A percentile compares a stretch with the other conserved stretches of the same genome.
These are phyloP conservation scores for Globisporangium middletonii DNA, from an alignment of 352 stramenopile genomes.

Conservation along the genomic window DNA sequence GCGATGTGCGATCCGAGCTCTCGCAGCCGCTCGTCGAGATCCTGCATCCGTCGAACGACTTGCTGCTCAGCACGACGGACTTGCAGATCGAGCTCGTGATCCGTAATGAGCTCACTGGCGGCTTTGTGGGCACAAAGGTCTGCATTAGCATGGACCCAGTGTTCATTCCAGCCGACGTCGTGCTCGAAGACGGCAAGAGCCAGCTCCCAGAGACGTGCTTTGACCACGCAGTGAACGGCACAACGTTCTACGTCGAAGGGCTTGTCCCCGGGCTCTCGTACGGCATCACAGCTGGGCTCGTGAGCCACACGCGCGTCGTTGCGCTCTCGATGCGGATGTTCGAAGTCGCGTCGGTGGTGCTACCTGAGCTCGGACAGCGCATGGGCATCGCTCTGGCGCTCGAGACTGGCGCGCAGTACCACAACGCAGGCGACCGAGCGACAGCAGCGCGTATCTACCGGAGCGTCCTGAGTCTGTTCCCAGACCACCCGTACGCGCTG, in stretches of 20 bases:
- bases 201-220: slow-evolving; percentile 56
- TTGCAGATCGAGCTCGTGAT: slow-evolving; percentile 52
- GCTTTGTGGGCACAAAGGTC: slow-evolving; percentile 26
- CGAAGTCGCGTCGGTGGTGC: slow-evolving; percentile 38
- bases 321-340: slow-evolving; percentile 62
- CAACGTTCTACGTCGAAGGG: slow-evolving; percentile 43
- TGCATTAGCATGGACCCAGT: slow-evolving; percentile 54
- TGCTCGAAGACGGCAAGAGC: slow-evolving; percentile 19
- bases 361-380: slow-evolving; percentile 14
- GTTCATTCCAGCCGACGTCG: slow-evolving; percentile 34
- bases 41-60: slow-evolving; percentile 41
- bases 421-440: slow-evolving; percentile 23
- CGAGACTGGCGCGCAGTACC: slow-evolving; percentile 28
- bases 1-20: slow-evolving; percentile 19
- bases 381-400: slow-evolving; percentile 46
- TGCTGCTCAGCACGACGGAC: slow-evolving; percentile 34
- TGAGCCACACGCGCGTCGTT: slow-evolving; percentile 41
- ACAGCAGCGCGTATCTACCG: slow-evolving; percentile 39
- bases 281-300: slow-evolving; percentile 40
- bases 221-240: slow-evolving; percentile 39
- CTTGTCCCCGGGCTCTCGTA: slow-evolving; percentile 57
- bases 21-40: slow-evolving; percentile 46
- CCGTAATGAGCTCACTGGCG: slow-evolving; percentile 24
- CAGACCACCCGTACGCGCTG: slow-evolving; percentile 33
- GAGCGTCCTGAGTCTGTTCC: slow-evolving; percentile 46